Conservation (phyloP, 164 flowering plant genomes). For the Sextonia rubra region DNA sequence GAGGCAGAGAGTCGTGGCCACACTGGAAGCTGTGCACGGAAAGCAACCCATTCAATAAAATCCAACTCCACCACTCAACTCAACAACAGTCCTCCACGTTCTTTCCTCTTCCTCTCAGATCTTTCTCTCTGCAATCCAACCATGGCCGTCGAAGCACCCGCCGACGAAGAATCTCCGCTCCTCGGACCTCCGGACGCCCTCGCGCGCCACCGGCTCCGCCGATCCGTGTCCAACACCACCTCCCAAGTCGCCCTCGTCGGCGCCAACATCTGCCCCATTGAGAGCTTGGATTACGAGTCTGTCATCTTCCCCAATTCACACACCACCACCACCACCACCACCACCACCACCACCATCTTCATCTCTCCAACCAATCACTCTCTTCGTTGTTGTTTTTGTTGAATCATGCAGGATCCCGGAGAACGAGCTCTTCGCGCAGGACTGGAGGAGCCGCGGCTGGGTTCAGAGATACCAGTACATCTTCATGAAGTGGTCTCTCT, state of each 20-base stretch:
- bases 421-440: slow-evolving; percentile 77
- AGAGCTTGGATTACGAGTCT: slow-evolving; percentile 87
- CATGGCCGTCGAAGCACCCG: neutral
- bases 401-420: slow-evolving; percentile 51
- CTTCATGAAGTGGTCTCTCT: slow-evolving; percentile 68
- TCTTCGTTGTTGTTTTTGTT: too few species aligned
- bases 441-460: slow-evolving; percentile 61
- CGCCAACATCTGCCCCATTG: slow-evolving; percentile 67
- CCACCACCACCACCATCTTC: too few species aligned
- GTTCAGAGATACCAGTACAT: slow-evolving; percentile 58
- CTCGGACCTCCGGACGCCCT: neutral
- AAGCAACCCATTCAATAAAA: too few species aligned
- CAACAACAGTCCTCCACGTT: too few species aligned
- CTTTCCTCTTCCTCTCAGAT: neutral
- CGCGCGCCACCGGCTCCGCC: slow-evolving; percentile 8
- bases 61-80: too few species aligned
- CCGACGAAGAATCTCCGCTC: neutral
- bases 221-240: slow-evolving; percentile 41
- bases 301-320: neutral
- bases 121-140: neutral
- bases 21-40: too few species aligned
- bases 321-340: too few species aligned
- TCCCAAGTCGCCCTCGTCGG: slow-evolving; percentile 88
- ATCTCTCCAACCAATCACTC: neutral
- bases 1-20: too few species aligned